phyloP scores from a whole-genome alignment of 805 yeast genomes.

The Ogataea sp. region DNA sequence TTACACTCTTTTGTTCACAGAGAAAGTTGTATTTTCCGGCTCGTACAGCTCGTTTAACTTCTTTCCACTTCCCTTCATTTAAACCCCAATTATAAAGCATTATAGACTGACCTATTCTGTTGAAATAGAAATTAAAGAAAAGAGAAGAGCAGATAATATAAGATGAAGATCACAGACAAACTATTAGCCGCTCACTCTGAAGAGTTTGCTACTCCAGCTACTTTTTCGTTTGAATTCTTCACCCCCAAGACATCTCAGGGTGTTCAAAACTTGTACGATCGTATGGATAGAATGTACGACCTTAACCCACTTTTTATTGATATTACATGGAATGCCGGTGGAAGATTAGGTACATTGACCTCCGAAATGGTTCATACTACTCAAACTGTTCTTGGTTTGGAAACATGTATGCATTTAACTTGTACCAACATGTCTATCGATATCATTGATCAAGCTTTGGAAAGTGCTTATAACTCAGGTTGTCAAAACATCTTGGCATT shows the following conservation, averaged over 20 bases:
- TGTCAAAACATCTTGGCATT: conserved; percentile 93
- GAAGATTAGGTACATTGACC: conserved; percentile 73
- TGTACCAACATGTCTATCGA: conserved; percentile 89
- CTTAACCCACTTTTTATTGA: conserved; percentile 88
- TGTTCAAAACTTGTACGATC: conserved; percentile 88
- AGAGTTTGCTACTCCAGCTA: conserved; percentile 29
- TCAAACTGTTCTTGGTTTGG: conserved; percentile 83
- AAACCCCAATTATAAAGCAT: no score
- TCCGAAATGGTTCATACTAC: conserved; percentile 89
- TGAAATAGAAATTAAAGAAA: no score
- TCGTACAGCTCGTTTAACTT: no score
- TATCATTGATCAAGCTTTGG: conserved; percentile 76
- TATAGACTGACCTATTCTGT: no score
- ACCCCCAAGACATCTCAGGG: conserved; percentile 98
- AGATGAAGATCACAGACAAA: conserved; percentile 42
- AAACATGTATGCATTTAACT: conserved; percentile 96
- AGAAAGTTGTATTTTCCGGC: no score
- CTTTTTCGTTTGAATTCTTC: conserved; percentile 94
- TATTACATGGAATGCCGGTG: conserved; percentile 99
- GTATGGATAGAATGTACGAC: conserved; percentile 97
- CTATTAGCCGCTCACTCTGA: conserved; percentile 30
- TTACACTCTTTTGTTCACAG: no score
- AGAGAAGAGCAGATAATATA: no score
- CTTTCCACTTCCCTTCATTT: no score
- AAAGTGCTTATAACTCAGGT: conserved; percentile 81